Percentiles rank a stretch among this genome's conserved stretches.
These are phyloP conservation scores for Naematelia aurantialba DNA, from an alignment of 768 basidiomycete species.

Conservation along the genomic window DNA sequence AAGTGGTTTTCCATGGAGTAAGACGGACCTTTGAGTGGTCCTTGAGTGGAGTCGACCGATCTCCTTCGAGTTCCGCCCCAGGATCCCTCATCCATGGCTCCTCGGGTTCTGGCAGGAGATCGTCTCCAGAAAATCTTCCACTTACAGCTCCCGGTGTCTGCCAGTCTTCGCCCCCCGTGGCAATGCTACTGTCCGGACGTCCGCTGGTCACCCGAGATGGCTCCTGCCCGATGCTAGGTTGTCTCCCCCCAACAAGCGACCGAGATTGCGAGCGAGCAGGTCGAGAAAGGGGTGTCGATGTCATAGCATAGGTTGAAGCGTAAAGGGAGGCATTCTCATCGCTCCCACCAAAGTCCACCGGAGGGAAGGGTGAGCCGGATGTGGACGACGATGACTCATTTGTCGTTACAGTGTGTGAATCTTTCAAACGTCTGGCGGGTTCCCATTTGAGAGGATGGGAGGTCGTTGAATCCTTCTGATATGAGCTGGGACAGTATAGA, in stretches of 20 bases:
- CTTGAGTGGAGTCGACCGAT: slow-evolving; percentile 27
- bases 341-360: not conserved
- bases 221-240: slow-evolving; percentile 2
- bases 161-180: slow-evolving; percentile 31
- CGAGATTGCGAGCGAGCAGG: slow-evolving; percentile 20
- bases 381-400: slow-evolving; percentile 23
- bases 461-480: slow-evolving; percentile 24
- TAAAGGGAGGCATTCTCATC: slow-evolving; percentile 20
- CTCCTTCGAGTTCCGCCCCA: slow-evolving; percentile 14
- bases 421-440: not conserved
- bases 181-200: slow-evolving; percentile 18
- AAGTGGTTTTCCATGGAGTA: not conserved
- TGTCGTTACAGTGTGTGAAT: slow-evolving; percentile 7
- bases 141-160: slow-evolving; percentile 42
- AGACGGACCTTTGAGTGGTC: slow-evolving; percentile 22
- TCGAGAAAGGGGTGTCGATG: slow-evolving; percentile 32
- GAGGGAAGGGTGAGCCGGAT: slow-evolving; percentile 35
- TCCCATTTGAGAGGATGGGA: slow-evolving; percentile 32
- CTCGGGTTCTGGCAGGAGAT: slow-evolving; percentile 10
- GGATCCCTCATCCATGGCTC: slow-evolving; percentile 5
- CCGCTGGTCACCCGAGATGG: slow-evolving; percentile 17
- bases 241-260: slow-evolving; percentile 2
- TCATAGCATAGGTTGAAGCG: slow-evolving; percentile 20
- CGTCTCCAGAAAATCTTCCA: slow-evolving; percentile 39
- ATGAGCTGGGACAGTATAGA: not conserved